Base-by-base conservation (phyloP, 768 basidiomycete genomes). In the Phylloporus sp. region DNA sequence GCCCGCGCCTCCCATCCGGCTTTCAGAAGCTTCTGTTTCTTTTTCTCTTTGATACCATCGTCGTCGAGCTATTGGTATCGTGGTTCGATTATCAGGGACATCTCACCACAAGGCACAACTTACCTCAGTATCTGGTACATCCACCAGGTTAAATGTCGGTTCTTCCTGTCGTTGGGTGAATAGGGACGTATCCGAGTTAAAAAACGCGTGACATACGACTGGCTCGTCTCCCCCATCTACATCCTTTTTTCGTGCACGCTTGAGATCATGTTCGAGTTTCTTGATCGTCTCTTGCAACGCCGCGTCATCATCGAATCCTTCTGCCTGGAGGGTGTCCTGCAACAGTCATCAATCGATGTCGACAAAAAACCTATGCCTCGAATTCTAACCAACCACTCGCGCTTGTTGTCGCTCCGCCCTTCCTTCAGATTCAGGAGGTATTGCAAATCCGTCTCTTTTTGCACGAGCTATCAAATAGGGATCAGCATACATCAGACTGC, bases 11-110 rank as follows among this genome's bases (percentile, higher is more conserved):
- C 95, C 67, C 86, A 94, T 1, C 91, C 91, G 0, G 94, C 92
- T 68, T 97, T 98, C 73, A 95, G 73, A 28, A 98, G 76, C 58
- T 84, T 88, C 66, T 99, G 97, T 62, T 87, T 90, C 62, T 85
- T 85, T 74, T 98, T 99, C 70, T 99, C 97, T 66, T 91, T 97
- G 31, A 97, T 66, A 23, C 84, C 79, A 35, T 95, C 94, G 63
- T 98, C 95, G 59, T 91, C 90, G 8, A 93, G 77, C 87, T 91
- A 52, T 16, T 22, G 22, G 12, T n/a, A 27, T 20, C 3, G 32
- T 16, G 8, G 26, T 16, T 22, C 26, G 22, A 23, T 16, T 8
- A 11, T 24, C 31, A 35, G n/a, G 24, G n/a, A 20, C 23, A 8
- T 12, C 27, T 10, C 10, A 24, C 2, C 13, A 15, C 26, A 34